Evolutionary conservation across 805 yeast species (phyloP).

Genomic region (Ogataea pignaliae): DNA sequence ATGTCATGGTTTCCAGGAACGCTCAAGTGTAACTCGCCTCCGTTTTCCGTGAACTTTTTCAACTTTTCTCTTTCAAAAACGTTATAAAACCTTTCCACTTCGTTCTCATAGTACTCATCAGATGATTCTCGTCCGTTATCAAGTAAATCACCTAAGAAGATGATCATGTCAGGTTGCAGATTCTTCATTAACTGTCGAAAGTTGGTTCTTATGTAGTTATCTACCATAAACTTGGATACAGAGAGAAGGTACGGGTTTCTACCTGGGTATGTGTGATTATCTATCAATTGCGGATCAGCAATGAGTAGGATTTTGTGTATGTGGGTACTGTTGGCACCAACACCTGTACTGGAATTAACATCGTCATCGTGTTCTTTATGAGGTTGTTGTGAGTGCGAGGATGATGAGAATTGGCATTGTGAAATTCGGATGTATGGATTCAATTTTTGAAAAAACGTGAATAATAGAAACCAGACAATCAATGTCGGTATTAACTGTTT

Average conservation of each 20-base stretch:
- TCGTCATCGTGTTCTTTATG: too few relatives aligned
- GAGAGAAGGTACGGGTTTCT: constrained; percentile 38
- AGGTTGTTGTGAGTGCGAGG: not conserved
- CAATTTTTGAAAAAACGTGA: constrained; percentile 10
- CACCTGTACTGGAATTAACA: too few relatives aligned
- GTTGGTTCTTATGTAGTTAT: constrained; percentile 76
- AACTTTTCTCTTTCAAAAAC: constrained; percentile 53
- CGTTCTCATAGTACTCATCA: constrained; percentile 56
- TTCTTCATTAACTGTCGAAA: constrained; percentile 51
- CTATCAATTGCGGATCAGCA: constrained; percentile 96
- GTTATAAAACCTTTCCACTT: constrained; percentile 59
- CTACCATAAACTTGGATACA: constrained; percentile 60
- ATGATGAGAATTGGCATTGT: constrained; percentile 3
- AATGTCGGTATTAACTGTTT: constrained; percentile 4
- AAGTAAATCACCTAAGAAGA: constrained; percentile 87
- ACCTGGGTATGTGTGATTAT: constrained; percentile 83
- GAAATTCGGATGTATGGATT: constrained; percentile 5
- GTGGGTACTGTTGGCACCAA: too few relatives aligned
- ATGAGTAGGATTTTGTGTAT: constrained; percentile 35
- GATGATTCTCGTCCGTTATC: constrained; percentile 94
- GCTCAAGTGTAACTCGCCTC: constrained; percentile 27
- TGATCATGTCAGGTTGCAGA: constrained; percentile 68
- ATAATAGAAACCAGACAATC: constrained; percentile 9
- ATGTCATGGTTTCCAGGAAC: constrained; percentile 95
- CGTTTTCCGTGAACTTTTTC: constrained; percentile 29